Base-by-base conservation (phyloP, 805 yeast species). In the Candida insectorum region DNA sequence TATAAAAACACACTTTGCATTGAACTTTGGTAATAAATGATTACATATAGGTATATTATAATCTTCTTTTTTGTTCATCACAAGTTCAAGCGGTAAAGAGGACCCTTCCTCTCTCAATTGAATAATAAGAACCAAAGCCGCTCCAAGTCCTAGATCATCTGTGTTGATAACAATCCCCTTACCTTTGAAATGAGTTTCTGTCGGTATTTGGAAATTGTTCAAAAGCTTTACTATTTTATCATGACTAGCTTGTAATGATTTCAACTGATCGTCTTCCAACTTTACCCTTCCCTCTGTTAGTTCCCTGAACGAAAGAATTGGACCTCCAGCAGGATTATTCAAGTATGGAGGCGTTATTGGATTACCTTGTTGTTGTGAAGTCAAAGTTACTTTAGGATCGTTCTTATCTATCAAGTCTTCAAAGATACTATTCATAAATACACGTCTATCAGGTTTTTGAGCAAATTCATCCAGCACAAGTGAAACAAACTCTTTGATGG, bases 151-250 rank as follows among this genome's bases (percentile, higher is more conserved):
- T 5, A 21, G 23, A 6, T 34, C 53, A 6, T 59, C 56, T 6
- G 58, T 58, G 17, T 54, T 49, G n/a, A 64, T 47, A 6, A 62
- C 61, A 19, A 64, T 60, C 6, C 70, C 70, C 12, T 52, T 49
- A 5, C 67, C 68, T 2, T 39, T 34, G 13, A 45, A 49, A 16
- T 58, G 38, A n/a, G 48, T 46, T 8, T 34, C 23, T 4, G 59
- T 51, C 4, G 65, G 64, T 2, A 43, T 37, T 10, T 52, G 42
- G 16, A 60, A 34, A 2, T 39, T 30, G 31, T 52, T 52, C 30
- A 64, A 40, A n/a, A 39, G 35, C 8, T 45, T 40, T 5, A 60
- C 63, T 9, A 58, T 38, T 5, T 33, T 31, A 24, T 51, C 59
- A 41, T 62, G 69, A 18, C 43, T 43, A 4, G 28, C 21, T 34